Evolutionary conservation across 176 grass and related monocot genomes (phyloP).

Genomic region (Secale cereale): DNA sequence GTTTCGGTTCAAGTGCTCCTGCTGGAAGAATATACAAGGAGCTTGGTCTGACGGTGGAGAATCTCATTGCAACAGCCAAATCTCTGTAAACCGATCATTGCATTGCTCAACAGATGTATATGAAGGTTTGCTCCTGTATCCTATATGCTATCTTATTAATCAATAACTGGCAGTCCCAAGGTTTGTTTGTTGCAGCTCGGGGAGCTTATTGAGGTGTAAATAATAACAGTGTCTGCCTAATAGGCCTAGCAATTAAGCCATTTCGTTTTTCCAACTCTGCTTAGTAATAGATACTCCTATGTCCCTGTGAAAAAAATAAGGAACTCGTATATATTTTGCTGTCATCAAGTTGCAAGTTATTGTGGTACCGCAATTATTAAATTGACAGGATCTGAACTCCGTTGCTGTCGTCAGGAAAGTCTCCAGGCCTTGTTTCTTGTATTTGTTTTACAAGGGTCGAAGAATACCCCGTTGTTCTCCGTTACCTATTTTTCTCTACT

Average conservation of each 20-base stretch:
- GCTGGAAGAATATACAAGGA: conserved; percentile 54
- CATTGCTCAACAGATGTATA: neutral
- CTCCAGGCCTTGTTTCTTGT: no score
- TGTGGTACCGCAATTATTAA: neutral
- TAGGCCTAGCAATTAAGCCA: neutral
- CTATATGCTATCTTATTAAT: neutral
- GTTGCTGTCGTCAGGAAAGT: no score
- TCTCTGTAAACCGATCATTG: conserved; percentile 5
- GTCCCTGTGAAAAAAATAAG: no score
- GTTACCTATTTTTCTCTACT: no score
- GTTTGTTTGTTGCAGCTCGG: neutral
- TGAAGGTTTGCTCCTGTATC: neutral
- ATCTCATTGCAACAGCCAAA: conserved; percentile 34
- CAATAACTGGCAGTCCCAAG: neutral
- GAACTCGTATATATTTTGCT: no score
- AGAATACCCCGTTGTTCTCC: no score
- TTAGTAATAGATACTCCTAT: neutral
- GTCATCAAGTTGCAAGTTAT: neutral
- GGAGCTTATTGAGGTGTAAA: neutral
- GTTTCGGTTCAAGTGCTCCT: conserved; percentile 44
- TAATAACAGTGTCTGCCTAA: neutral
- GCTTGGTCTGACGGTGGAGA: conserved; percentile 49
- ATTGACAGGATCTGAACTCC: neutral
- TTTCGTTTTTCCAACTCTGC: neutral
- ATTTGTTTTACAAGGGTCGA: no score